Base-by-base conservation (phyloP, 2,329 filamentous ascomycete genomes). In the Furcasterigmium furcatum region DNA sequence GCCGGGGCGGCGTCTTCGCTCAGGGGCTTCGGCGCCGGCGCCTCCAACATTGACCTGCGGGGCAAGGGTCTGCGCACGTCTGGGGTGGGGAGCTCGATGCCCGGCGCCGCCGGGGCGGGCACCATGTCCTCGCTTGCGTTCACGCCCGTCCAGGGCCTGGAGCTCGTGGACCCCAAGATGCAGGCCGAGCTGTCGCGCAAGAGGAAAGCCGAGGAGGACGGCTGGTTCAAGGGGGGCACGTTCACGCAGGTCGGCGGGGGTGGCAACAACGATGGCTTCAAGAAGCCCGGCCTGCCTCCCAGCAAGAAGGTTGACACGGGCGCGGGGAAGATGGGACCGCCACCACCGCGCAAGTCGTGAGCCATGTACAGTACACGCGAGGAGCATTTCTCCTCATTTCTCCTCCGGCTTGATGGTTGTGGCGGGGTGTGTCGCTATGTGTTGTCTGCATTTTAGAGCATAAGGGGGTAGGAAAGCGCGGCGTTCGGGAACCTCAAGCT, bases 201-300 rank as follows among this genome's bases (percentile, higher is more conserved):
- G 73, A 77, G 91, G 52, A 95, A 96, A 64, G 91, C 90, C 1
- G 94, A 97, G 52, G 90, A 96, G 62, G 92, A 97, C 62, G 77
- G 90, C 30, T 99, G 91, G 86, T 99, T 99, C 74, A 95, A 94
- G 67, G 88, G 90, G 39, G 94, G 94, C n/a, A 91, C 89, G 0
- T 99, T 99, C 61, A 96, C 94, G 9, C 91, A 96, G 64, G 80
- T 95, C 46, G 83, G 83, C 9, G 71, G 72, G 13, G 64, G 60
- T 10, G 60, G 60, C 20, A 80, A 80, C 24, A 60, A 76, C 42
- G 81, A 74, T 10, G 85, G 82, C 1, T 96, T 96, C 77, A 95
- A 91, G 66, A 86, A 95, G 32, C 91, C 92, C 14, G 77, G 77
- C 3, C 62, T 92, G 53, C 90, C 89, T 14, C 70, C 80, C 21